Evolutionary conservation across 2,329 filamentous ascomycete genomes (phyloP).

Genomic region (Colletotrichum endophyticum): DNA sequence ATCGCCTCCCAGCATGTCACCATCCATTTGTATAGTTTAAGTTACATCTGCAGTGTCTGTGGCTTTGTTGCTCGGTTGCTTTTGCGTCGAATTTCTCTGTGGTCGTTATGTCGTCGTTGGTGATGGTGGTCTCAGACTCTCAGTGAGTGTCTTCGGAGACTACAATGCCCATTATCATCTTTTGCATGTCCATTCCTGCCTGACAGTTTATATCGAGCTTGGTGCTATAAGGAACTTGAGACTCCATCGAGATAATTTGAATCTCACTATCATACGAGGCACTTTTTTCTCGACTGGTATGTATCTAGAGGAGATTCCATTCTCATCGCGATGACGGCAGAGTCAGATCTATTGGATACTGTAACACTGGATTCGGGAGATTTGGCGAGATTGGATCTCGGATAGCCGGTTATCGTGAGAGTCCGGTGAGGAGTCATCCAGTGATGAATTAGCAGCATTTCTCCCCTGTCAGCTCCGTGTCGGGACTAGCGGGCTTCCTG

Average conservation of each 20-base stretch:
- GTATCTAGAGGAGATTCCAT: neutral
- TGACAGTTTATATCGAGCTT: rapidly evolving
- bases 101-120: rapidly evolving
- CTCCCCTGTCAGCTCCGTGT: neutral
- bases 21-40: neutral
- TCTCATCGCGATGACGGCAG: neutral
- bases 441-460: neutral
- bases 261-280: neutral
- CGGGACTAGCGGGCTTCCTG: neutral
- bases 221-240: neutral
- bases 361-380: neutral
- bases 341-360: neutral
- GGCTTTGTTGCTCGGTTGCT: rapidly evolving
- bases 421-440: neutral
- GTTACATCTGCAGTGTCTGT: neutral
- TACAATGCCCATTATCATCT: neutral
- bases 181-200: neutral
- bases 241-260: neutral
- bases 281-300: neutral
- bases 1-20: neutral
- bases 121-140: neutral
- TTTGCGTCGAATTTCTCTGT: neutral
- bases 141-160: neutral
- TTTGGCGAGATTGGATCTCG: rapidly evolving
- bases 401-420: neutral